phyloP scores from a whole-genome alignment of 805 yeast species.

The Maudiozyma pseudohumilis region DNA sequence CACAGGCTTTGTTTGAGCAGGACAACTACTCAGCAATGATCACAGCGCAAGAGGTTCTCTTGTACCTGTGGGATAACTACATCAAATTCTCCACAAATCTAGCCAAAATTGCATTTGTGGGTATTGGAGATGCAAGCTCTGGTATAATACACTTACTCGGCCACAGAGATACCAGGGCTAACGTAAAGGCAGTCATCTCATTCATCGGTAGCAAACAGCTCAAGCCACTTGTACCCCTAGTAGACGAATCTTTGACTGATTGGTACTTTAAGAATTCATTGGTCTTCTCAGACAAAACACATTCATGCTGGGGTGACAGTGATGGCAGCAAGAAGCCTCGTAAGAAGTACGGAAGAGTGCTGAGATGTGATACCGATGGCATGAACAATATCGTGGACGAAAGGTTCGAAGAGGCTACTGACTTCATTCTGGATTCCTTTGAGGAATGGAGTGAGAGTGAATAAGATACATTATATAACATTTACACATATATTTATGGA shows the following conservation, averaged over 20 bases:
- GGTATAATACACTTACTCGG: conserved; percentile 83
- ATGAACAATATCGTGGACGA: conserved; percentile 69
- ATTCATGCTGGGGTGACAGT: conserved; percentile 68
- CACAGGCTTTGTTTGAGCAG: conserved; percentile 41
- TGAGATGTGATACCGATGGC: conserved; percentile 63
- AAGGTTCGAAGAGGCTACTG: conserved; percentile 76
- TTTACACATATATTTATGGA: not conserved
- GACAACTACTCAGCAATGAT: conserved; percentile 50
- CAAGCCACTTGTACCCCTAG: conserved; percentile 70
- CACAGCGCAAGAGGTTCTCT: conserved; percentile 64
- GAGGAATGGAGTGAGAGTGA: conserved; percentile 51
- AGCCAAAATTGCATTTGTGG: conserved; percentile 65
- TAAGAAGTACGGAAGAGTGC: conserved; percentile 82
- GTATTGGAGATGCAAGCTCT: conserved; percentile 82
- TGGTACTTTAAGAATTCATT: conserved; percentile 87
- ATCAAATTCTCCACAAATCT: conserved; percentile 60
- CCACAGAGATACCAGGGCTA: conserved; percentile 58
- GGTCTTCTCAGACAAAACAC: conserved; percentile 63
- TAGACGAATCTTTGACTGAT: conserved; percentile 82
- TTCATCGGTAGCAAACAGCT: conserved; percentile 61
- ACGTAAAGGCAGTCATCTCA: conserved; percentile 61
- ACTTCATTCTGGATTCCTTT: conserved; percentile 69
- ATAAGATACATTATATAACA: conserved; percentile 6
- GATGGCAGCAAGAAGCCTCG: conserved; percentile 68
- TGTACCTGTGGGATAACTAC: conserved; percentile 87